Evolutionary conservation across 306 rosid species (phyloP).

Genomic region (Cucurbita moschata): DNA sequence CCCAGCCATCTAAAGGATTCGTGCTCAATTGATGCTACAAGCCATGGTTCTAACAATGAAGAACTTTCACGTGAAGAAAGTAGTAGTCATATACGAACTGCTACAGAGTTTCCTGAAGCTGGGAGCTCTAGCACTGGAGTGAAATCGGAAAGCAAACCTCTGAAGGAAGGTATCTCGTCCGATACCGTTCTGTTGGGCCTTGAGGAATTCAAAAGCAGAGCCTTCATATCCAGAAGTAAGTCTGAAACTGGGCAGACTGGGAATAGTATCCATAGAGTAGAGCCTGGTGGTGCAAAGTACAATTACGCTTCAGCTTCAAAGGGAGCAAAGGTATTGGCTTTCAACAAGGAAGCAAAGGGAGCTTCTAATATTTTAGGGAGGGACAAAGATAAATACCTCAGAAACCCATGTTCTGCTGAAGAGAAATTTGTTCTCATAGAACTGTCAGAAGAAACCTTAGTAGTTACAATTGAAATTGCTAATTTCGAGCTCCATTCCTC

Average conservation of each 20-base stretch:
- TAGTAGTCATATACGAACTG: background rate
- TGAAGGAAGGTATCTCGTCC: constrained; percentile 34
- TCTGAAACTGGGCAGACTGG: constrained; percentile 41
- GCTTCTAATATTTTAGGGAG: constrained; percentile 72
- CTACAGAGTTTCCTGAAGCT: constrained; percentile 20
- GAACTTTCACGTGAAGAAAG: constrained; percentile 17
- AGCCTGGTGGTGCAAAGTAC: constrained; percentile 80
- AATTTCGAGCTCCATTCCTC: constrained; percentile 93
- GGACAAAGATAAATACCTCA: constrained; percentile 86
- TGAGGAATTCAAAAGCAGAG: constrained; percentile 87
- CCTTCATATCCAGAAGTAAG: constrained; percentile 42
- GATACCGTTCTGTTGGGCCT: constrained; percentile 64
- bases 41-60: constrained; percentile 17
- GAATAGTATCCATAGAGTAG: constrained; percentile 58
- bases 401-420: constrained; percentile 89
- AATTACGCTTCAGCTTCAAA: constrained; percentile 94
- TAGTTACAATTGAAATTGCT: constrained; percentile 70
- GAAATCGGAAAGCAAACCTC: constrained; percentile 37
- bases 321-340: constrained; percentile 93
- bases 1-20: constrained; percentile 15
- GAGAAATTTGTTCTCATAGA: constrained; percentile 71
- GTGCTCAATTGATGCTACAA: constrained; percentile 14
- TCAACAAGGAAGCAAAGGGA: constrained; percentile 94
- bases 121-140: constrained; percentile 18
- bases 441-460: constrained; percentile 91